A percentile compares a stretch with the other conserved stretches of the same genome.
Evolutionary conservation across 371 early-diverging fungal genomes (phyloP).

Genomic region (Actinomortierella ambigua): DNA sequence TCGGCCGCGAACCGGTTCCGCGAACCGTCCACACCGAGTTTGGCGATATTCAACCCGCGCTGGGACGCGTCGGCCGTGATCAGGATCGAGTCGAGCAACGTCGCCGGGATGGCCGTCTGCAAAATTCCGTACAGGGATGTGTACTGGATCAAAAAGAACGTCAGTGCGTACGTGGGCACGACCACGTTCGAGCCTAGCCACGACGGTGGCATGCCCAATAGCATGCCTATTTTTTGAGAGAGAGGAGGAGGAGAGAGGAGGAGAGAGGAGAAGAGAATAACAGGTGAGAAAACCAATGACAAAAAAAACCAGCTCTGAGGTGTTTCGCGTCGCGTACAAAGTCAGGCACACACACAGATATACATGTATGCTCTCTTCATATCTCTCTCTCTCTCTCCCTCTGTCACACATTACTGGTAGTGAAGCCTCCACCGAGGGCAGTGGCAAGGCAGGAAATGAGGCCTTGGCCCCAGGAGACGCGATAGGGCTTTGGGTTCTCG

Average conservation of each 20-base stretch:
- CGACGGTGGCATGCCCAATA: conserved; percentile 45
- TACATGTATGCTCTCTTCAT: too few species aligned
- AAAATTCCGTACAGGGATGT: conserved; percentile 36
- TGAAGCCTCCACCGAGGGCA: conserved; percentile 61
- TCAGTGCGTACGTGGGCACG: conserved; percentile 35
- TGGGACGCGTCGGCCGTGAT: conserved; percentile 55
- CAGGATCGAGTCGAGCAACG: conserved; percentile 53
- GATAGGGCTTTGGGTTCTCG: conserved; percentile 6
- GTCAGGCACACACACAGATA: conserved; percentile 1
- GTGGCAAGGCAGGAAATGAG: conserved; percentile 58
- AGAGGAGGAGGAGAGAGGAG: neutral
- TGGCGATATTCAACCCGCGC: conserved; percentile 53
- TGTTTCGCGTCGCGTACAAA: too few species aligned
- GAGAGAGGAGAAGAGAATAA: neutral
- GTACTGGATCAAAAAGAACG: conserved; percentile 40
- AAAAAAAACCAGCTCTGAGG: too few species aligned
- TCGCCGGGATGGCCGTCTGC: conserved; percentile 25
- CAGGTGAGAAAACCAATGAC: neutral
- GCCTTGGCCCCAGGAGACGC: conserved; percentile 50
- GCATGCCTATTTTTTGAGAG: conserved; percentile 21
- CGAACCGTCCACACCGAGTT: conserved; percentile 56
- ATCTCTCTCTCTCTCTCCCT: too few species aligned
- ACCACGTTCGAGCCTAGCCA: conserved; percentile 46
- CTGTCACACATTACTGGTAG: conserved; percentile 40
- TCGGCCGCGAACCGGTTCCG: conserved; percentile 49